These are phyloP conservation scores for Fusarium denticulatum DNA, from an alignment of 2,329 filamentous ascomycete genomes.

Conservation along the genomic window DNA sequence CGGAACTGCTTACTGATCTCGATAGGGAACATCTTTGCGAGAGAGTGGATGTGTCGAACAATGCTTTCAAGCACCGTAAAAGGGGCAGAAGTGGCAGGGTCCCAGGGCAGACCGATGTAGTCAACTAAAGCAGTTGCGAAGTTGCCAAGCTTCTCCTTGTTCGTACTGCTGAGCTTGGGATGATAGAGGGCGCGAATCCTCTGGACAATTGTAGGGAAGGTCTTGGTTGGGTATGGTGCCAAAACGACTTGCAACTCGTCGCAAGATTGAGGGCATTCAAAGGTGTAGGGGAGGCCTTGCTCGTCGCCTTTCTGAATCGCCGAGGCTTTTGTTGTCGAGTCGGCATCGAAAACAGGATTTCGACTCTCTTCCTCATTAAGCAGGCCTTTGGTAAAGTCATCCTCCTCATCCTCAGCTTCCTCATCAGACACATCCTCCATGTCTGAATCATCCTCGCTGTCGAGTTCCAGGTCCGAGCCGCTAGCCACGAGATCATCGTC, in stretches of 20 bases:
- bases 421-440: conserved; percentile 55
- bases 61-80: conserved; percentile 80
- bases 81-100: conserved; percentile 58
- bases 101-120: conserved; percentile 63
- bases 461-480: conserved; percentile 74
- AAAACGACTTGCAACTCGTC: conserved; percentile 77
- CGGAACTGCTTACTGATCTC: conserved; percentile 83
- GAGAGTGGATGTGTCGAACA: conserved; percentile 89
- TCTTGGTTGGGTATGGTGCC: conserved; percentile 67
- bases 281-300: conserved; percentile 80
- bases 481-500: conserved; percentile 90
- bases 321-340: conserved; percentile 54
- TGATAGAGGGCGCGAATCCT: conserved; percentile 93
- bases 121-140: conserved; percentile 75
- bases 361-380: conserved; percentile 67
- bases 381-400: conserved; percentile 76
- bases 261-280: conserved; percentile 83
- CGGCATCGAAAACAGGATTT: conserved; percentile 60
- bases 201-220: conserved; percentile 83
- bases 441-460: conserved; percentile 63
- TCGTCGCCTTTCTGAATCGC: conserved; percentile 55
- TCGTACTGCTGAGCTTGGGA: conserved; percentile 82
- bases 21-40: conserved; percentile 85
- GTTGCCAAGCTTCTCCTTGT: conserved; percentile 81
- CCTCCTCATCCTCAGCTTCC: conserved; percentile 51